Evolutionary conservation across 2,329 filamentous ascomycete genomes (phyloP).

Genomic region (Madurella fahalii): DNA sequence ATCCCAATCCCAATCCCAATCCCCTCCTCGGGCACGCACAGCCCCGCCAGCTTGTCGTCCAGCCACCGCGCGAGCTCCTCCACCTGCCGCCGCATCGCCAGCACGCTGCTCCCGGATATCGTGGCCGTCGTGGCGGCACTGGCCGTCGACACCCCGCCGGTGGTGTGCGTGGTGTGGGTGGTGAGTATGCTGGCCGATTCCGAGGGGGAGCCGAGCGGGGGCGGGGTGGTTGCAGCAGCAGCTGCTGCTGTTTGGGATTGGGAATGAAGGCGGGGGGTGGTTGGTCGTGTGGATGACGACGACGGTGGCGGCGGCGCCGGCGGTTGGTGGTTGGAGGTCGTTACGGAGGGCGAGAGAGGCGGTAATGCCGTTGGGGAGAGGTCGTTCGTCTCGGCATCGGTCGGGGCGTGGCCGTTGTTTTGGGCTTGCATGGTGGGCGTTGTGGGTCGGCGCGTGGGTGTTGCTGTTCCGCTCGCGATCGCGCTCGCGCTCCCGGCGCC

Average conservation of each 20-base stretch:
- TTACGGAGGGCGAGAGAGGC: no score
- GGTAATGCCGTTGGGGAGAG: no score
- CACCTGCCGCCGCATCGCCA: slow-evolving; percentile 51
- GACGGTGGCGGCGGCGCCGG: no score
- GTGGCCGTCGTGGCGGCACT: slow-evolving; percentile 1
- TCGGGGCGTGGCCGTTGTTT: no score
- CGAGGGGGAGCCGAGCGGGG: slow-evolving; percentile 33
- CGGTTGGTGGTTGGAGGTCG: no score
- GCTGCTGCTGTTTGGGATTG: neutral
- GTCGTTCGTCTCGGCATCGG: no score
- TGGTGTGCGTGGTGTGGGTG: slow-evolving; percentile 30
- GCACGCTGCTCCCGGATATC: slow-evolving; percentile 40
- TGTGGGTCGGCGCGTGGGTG: neutral
- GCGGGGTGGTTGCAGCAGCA: neutral
- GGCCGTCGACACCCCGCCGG: slow-evolving; percentile 25
- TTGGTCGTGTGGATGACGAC: neutral
- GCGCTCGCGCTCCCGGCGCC: slow-evolving; percentile 1
- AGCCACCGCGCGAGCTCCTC: slow-evolving; percentile 57
- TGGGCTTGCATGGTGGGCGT: neutral
- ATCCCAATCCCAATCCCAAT: slow-evolving; percentile 30
- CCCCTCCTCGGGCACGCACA: slow-evolving; percentile 52
- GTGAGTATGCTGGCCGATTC: slow-evolving; percentile 47
- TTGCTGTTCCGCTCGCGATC: slow-evolving; percentile 4
- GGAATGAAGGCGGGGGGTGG: slow-evolving; percentile 5
- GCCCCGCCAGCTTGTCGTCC: slow-evolving; percentile 54